Conservation (phyloP, 1,284 basidiomycete genomes). For the Golubevia pallescens region DNA sequence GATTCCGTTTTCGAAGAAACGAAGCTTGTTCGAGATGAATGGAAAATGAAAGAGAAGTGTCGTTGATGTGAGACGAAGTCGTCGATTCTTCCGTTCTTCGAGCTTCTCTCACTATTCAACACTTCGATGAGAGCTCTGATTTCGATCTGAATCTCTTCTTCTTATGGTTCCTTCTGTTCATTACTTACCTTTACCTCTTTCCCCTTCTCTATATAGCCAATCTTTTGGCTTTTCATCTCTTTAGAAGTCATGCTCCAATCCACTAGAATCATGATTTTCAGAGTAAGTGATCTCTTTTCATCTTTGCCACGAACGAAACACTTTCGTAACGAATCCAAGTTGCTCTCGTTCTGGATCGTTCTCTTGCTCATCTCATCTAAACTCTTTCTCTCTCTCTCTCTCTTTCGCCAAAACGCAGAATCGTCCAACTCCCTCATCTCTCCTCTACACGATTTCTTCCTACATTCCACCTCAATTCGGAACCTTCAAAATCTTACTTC, state of each 20-base stretch:
- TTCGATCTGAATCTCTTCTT: too few species aligned
- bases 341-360: conserved; percentile 14
- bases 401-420: background rate
- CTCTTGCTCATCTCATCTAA: conserved; percentile 5
- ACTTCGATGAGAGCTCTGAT: too few species aligned
- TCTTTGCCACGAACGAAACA: conserved; percentile 13
- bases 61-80: too few species aligned
- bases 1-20: too few species aligned
- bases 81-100: too few species aligned
- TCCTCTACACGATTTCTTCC: background rate
- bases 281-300: conserved; percentile 8
- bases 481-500: conserved; percentile 4
- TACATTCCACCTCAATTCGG: background rate
- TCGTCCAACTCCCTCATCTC: too few species aligned
- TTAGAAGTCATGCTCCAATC: conserved; percentile 48
- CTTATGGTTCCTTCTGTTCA: background rate
- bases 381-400: conserved; percentile 4
- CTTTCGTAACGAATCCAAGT: too few species aligned
- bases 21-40: too few species aligned
- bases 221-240: conserved; percentile 58
- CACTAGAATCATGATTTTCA: conserved; percentile 28
- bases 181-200: background rate
- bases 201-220: conserved; percentile 17
- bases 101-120: too few species aligned
- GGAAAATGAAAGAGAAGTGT: too few species aligned